These are phyloP conservation scores for Polychaeton citri DNA, from an alignment of 2,329 filamentous ascomycete species.

Conservation along the genomic window DNA sequence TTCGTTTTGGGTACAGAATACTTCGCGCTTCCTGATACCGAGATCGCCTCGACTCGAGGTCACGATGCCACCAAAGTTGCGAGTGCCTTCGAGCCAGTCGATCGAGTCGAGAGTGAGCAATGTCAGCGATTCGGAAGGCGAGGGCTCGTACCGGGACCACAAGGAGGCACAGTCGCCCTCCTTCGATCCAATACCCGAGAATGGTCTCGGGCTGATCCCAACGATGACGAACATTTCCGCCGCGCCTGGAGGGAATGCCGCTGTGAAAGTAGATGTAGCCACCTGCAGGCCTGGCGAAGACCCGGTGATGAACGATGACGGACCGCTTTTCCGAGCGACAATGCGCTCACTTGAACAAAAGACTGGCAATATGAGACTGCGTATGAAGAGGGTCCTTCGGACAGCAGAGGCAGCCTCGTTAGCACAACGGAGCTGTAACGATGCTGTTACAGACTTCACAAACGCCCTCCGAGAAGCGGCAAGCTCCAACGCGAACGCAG, in stretches of 20 bases:
- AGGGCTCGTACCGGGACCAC: slow-evolving; percentile 28
- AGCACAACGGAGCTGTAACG: slow-evolving; percentile 73
- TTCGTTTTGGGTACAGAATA: slow-evolving; percentile 80
- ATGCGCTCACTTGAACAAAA: slow-evolving; percentile 96
- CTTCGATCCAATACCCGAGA: slow-evolving; percentile 35
- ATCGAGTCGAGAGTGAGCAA: slow-evolving; percentile 56
- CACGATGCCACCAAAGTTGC: slow-evolving; percentile 34
- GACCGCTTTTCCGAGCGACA: slow-evolving; percentile 87
- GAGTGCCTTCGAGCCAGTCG: slow-evolving; percentile 45
- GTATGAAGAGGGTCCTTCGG: slow-evolving; percentile 93
- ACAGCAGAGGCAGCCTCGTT: slow-evolving; percentile 79
- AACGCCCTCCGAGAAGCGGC: slow-evolving; percentile 79
- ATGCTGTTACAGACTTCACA: slow-evolving; percentile 69
- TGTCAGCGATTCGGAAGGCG: slow-evolving; percentile 50
- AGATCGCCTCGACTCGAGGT: slow-evolving; percentile 58
- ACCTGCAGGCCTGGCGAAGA: slow-evolving; percentile 79
- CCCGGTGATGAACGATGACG: slow-evolving; percentile 74
- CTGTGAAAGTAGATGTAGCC: slow-evolving; percentile 74
- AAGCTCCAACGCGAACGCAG: slow-evolving; percentile 82
- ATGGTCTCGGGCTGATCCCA: slow-evolving; percentile 29
- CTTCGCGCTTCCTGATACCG: slow-evolving; percentile 30
- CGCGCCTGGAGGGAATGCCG: slow-evolving; percentile 18
- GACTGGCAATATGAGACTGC: slow-evolving; percentile 80
- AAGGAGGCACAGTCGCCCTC: slow-evolving; percentile 33
- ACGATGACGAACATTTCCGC: slow-evolving; percentile 23